Evolutionary conservation across 2,329 filamentous ascomycete genomes (phyloP).

Genomic region (Pseudocercospora pini-densiflorae): DNA sequence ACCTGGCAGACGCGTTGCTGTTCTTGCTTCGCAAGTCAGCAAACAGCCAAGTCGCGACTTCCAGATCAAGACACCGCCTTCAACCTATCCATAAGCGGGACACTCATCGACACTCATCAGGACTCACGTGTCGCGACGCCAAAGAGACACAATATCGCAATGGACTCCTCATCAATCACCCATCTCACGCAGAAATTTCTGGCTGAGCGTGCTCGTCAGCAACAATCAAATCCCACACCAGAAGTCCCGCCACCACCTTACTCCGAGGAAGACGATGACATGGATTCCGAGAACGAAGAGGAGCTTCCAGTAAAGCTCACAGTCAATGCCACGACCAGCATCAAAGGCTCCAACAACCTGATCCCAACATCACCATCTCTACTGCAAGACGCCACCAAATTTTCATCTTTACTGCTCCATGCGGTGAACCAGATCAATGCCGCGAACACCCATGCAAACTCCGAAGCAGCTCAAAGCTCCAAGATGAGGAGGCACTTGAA

Average conservation of each 20-base stretch:
- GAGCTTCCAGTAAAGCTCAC: slow-evolving; percentile 50
- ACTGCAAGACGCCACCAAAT: slow-evolving; percentile 46
- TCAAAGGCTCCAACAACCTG: slow-evolving; percentile 57
- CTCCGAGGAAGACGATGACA: slow-evolving; percentile 32
- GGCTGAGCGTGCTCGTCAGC: slow-evolving; percentile 29
- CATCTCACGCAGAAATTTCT: slow-evolving; percentile 32
- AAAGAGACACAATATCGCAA: slow-evolving; percentile 9
- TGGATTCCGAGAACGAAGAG: slow-evolving; percentile 13
- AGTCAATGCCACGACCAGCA: slow-evolving; percentile 55
- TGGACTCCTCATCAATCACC: slow-evolving; percentile 30
- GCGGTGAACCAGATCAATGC: slow-evolving; percentile 49
- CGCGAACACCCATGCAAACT: slow-evolving; percentile 41
- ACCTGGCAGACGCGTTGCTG: not conserved
- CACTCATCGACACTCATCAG: slow-evolving; percentile 11
- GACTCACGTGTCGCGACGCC: slow-evolving; percentile 4
- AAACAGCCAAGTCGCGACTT: slow-evolving; percentile 18
- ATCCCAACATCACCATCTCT: slow-evolving; percentile 46
- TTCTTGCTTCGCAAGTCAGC: slow-evolving; percentile 14
- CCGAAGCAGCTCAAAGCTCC: slow-evolving; percentile 51
- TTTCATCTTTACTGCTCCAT: slow-evolving; percentile 53
- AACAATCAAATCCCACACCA: slow-evolving; percentile 15
- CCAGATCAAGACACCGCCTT: slow-evolving; percentile 21
- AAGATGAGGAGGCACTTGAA: slow-evolving; percentile 50
- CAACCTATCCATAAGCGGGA: not conserved
- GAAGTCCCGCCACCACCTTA: slow-evolving; percentile 34